These are phyloP conservation scores for Talaromyces albobiverticillius DNA, from an alignment of 2,329 filamentous ascomycete species.

Conservation along the genomic window DNA sequence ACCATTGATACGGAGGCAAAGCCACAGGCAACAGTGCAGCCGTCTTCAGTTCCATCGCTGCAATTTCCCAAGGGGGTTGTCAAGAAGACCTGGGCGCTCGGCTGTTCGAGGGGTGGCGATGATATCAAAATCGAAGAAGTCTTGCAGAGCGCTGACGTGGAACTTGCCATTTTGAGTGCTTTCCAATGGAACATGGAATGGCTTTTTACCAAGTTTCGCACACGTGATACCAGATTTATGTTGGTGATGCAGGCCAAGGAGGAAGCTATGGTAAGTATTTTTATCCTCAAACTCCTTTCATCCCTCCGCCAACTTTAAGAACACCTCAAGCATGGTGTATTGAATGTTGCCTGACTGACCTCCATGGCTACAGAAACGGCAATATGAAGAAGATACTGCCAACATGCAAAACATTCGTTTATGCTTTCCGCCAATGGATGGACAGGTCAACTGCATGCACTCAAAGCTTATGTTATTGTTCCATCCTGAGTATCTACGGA, in stretches of 20 bases:
- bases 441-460: conserved; percentile 74
- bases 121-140: conserved; percentile 90
- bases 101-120: conserved; percentile 59
- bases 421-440: conserved; percentile 80
- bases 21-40: neutral
- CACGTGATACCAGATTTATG: conserved; percentile 59
- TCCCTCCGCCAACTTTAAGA: no score
- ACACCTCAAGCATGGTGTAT: no score
- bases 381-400: conserved; percentile 39
- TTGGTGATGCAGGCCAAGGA: conserved; percentile 61
- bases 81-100: conserved; percentile 75
- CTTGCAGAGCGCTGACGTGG: conserved; percentile 67
- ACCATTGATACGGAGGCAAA: neutral
- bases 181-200: conserved; percentile 84
- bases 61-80: conserved; percentile 63
- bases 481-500: conserved; percentile 66
- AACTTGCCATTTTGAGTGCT: conserved; percentile 78
- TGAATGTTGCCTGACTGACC: no score
- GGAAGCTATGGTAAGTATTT: conserved; percentile 39
- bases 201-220: conserved; percentile 69
- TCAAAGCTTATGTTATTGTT: conserved; percentile 93
- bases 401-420: conserved; percentile 56
- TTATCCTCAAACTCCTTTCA: no score
- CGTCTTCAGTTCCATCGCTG: conserved; percentile 20
- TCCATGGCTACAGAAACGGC: conserved; percentile 37